Evolutionary conservation across 768 basidiomycete genomes (phyloP).

Genomic region (Multifurca ochricompacta): DNA sequence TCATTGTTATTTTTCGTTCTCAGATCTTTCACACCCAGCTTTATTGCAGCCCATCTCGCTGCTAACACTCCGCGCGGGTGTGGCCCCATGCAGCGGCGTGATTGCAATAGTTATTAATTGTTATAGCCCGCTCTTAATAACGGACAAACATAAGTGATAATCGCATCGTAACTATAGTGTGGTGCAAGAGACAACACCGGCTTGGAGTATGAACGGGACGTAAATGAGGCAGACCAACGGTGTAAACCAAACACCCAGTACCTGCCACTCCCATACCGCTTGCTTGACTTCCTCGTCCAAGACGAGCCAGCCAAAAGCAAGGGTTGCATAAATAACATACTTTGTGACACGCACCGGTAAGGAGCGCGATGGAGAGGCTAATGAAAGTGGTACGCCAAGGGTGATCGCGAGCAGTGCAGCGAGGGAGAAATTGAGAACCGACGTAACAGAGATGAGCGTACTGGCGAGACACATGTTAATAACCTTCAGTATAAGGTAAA

Average conservation of each 20-base stretch:
- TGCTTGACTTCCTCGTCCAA: slow-evolving; percentile 38
- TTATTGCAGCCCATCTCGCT: too few relatives aligned
- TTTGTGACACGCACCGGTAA: slow-evolving; percentile 25
- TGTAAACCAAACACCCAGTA: slow-evolving; percentile 75
- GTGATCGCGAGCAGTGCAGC: slow-evolving; percentile 61
- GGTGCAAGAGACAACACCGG: slow-evolving; percentile 44
- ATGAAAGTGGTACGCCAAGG: slow-evolving; percentile 56
- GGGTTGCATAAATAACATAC: slow-evolving; percentile 35
- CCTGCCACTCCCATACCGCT: slow-evolving; percentile 70
- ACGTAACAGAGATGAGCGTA: slow-evolving; percentile 74
- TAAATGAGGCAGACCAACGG: slow-evolving; percentile 80
- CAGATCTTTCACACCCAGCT: too few relatives aligned
- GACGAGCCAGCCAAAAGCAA: slow-evolving; percentile 56
- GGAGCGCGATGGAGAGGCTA: slow-evolving; percentile 33
- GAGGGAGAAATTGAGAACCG: slow-evolving; percentile 90
- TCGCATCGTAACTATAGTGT: not conserved
- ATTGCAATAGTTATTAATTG: not conserved
- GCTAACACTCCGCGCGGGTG: too few relatives aligned
- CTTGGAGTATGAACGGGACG: slow-evolving; percentile 65
- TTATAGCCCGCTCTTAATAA: not conserved
- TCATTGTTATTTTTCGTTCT: not conserved
- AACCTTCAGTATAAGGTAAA: slow-evolving; percentile 51
- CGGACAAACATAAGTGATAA: not conserved
- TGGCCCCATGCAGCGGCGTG: too few relatives aligned
- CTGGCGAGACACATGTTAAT: slow-evolving; percentile 80